Evolutionary conservation across 2,329 filamentous ascomycete genomes (phyloP), one percentile per base, ranked within the genome.

Genomic region (Cladobotryum protrusum): DNA sequence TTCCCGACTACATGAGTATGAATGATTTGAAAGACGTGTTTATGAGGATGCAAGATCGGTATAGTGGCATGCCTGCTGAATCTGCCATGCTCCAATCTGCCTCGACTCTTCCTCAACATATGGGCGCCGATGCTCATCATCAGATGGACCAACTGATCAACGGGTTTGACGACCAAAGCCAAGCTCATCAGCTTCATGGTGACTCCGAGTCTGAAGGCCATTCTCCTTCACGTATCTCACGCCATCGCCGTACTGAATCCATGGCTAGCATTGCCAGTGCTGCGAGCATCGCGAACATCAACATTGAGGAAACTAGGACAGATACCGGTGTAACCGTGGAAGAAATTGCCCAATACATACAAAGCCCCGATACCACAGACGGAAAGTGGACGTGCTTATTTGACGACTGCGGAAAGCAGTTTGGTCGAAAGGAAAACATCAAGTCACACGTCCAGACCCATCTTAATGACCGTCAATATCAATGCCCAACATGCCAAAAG

Each of bases 391-490:
- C 83, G 6, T 93, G 87, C 64, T 69, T 81, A n/a, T 91, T 73
- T 50, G 77, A 89, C 8, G 84, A 83, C 24, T 99, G 93, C 68
- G 81, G 84, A 59, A 95, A 96, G 68, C 82, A 84, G 47, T 97
- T 99, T 64, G 92, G 91, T n/a, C 83, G 93, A 59, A 95, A 96
- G 67, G 93, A 99, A 68, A 97, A 99, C 71, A 96, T 97, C 74
- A 95, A 96, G 67, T 95, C 91, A 1, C 93, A 99, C 67, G 89
- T 99, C 13, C 93, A 99, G 70, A 99, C 93, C 3, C 93, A 99
- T 69, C 84, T 99, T 56, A 93, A 95, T 61, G 93, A 99, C 67
- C 82, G 93, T 43, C 93, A 96, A 66, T 99, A 89, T 72, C 86
- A 89, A 67, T 99, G 93, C 70, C 90, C 92, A 42, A 85, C 87